Conservation (phyloP, 768 basidiomycete species). For the Calocera cornea region DNA sequence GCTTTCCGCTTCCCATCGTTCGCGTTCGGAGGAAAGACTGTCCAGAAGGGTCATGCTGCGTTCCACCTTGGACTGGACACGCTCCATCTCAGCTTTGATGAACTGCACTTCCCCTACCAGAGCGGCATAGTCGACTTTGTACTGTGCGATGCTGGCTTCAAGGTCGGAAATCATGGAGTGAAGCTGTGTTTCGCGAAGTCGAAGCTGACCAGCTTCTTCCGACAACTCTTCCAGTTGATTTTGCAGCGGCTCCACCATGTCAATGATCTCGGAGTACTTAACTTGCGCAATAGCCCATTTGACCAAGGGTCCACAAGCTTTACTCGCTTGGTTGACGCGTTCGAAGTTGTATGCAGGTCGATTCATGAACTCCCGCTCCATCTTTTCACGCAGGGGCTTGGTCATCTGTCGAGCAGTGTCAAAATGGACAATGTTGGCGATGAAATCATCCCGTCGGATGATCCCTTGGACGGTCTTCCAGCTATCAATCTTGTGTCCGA, state of each 20-base stretch:
- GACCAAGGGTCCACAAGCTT: slow-evolving; percentile 93
- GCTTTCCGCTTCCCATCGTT: slow-evolving; percentile 89
- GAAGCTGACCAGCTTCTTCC: slow-evolving; percentile 84
- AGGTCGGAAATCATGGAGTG: slow-evolving; percentile 86
- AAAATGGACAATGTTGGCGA: slow-evolving; percentile 87
- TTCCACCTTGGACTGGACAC: slow-evolving; percentile 92
- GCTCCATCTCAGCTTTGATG: slow-evolving; percentile 95
- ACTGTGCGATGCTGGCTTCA: slow-evolving; percentile 78
- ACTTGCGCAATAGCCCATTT: slow-evolving; percentile 98
- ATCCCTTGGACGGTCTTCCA: slow-evolving; percentile 94
- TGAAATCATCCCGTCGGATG: slow-evolving; percentile 94
- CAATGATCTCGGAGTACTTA: slow-evolving; percentile 89
- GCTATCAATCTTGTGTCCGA: slow-evolving; percentile 92
- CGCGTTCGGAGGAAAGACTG: slow-evolving; percentile 86
- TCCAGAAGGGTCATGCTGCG: slow-evolving; percentile 90
- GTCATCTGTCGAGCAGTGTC: slow-evolving; percentile 88
- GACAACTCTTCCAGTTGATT: slow-evolving; percentile 92
- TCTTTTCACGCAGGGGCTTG: slow-evolving; percentile 68
- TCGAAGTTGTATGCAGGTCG: slow-evolving; percentile 90
- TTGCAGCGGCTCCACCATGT: slow-evolving; percentile 90
- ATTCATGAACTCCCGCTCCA: slow-evolving; percentile 88
- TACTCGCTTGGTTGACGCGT: slow-evolving; percentile 84
- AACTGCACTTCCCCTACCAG: slow-evolving; percentile 94
- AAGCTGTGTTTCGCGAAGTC: slow-evolving; percentile 81
- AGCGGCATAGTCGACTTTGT: slow-evolving; percentile 94